phyloP scores from a whole-genome alignment of 306 rosid species.

The Quercus cerris region DNA sequence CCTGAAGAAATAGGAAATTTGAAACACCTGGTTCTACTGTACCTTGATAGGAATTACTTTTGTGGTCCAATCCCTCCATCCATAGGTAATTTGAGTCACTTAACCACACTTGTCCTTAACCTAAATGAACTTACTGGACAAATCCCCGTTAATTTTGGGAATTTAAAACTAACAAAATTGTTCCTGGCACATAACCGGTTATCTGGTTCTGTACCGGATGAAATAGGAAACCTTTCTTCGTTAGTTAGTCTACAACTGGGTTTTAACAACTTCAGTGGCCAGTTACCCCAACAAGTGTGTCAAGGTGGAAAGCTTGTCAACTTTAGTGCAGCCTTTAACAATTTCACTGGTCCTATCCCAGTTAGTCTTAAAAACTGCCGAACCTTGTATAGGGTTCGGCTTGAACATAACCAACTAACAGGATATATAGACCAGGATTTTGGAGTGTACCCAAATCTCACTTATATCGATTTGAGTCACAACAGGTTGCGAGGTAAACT shows the following conservation, averaged over 20 bases:
- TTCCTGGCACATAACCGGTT: constrained; percentile 35
- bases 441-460: constrained; percentile 55
- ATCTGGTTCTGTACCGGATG: constrained; percentile 44
- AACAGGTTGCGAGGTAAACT: constrained; percentile 38
- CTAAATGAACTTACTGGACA: constrained; percentile 40
- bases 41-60: constrained; percentile 35
- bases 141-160: constrained; percentile 40
- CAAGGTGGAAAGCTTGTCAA: constrained; percentile 44
- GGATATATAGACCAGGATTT: constrained; percentile 43
- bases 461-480: constrained; percentile 49
- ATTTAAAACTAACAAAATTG: constrained; percentile 33
- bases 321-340: constrained; percentile 42
- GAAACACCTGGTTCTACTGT: constrained; percentile 31
- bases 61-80: constrained; percentile 47
- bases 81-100: constrained; percentile 41
- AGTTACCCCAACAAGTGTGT: constrained; percentile 54
- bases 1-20: constrained; percentile 60
- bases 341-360: constrained; percentile 54
- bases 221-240: constrained; percentile 49
- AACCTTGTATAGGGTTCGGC: constrained; percentile 40
- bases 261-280: constrained; percentile 47
- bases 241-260: constrained; percentile 48
- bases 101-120: constrained; percentile 29
- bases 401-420: constrained; percentile 37
- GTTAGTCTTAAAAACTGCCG: constrained; percentile 40